Base-by-base conservation (phyloP, 2,329 filamentous ascomycete genomes). In the Aspergillus unguis region DNA sequence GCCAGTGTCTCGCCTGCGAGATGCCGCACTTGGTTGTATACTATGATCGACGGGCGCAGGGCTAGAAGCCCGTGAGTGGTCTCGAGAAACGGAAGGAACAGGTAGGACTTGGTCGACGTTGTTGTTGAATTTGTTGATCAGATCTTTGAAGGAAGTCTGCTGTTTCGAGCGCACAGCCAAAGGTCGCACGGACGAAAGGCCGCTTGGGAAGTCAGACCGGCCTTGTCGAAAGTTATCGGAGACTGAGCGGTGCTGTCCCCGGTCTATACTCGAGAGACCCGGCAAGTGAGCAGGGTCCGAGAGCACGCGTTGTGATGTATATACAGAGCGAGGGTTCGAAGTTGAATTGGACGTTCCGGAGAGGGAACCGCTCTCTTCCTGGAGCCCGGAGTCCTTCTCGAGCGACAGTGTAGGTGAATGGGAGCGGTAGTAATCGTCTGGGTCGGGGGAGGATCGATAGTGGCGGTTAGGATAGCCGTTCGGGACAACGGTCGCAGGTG, bases 101-200 rank as follows among this genome's bases (percentile, higher is more conserved):
- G 75, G 76, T 26, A 70, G 72, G 44, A 73, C 62, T 55, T 75
- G 70, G 56, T 77, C 75, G 32, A 64, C 75, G 60, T 79, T 84
- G 65, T 85, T 83, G 69, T 92, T 88, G 72, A 92, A 94, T 50
- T 82, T 85, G 70, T 86, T 89, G 63, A 88, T 85, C 57, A 94
- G 77, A 65, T 94, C 88, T 72, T 86, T 90, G 61, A 94, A 87
- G 55, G 86, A 92, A n/a, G 84, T 78, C 59, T 86, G 17, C 17
- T 17, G 80, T 59, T 74, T 71, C 58, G 60, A 72, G 62, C 67
- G 66, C 29, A 55, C 52, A 26, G 56, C 53, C 28, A 61, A 49
- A 26, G 59, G 27, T 35, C 50, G 37, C 41, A 52, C 49, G 33
- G 58, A 41, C 37, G 43, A 40, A n/a, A 54, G 47, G 48, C 64